These are phyloP conservation scores for Neofusicoccum sp. DNA, from an alignment of 2,329 filamentous ascomycete species.

Conservation along the genomic window DNA sequence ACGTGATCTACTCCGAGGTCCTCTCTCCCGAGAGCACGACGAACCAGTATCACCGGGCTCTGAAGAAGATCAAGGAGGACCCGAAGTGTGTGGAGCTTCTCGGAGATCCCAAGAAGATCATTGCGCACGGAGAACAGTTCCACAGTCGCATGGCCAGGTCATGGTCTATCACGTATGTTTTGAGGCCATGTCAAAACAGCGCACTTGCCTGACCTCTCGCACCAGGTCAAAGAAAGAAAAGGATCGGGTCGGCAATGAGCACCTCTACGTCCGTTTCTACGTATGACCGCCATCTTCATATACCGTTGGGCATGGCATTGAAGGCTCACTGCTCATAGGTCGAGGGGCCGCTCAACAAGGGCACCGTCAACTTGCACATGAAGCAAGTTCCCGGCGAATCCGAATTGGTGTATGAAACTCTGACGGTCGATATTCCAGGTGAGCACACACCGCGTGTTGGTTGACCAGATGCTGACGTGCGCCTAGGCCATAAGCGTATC, in stretches of 20 bases:
- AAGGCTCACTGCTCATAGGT: constrained; percentile 50
- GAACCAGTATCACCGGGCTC: constrained; percentile 82
- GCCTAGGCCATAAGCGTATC: constrained; percentile 9
- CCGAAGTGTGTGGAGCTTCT: constrained; percentile 69
- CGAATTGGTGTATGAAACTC: constrained; percentile 74
- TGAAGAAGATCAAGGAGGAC: constrained; percentile 74
- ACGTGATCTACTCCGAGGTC: constrained; percentile 38
- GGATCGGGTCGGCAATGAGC: constrained; percentile 73
- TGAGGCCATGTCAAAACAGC: constrained; percentile 43
- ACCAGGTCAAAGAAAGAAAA: constrained; percentile 62
- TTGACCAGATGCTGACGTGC: not conserved
- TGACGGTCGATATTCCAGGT: constrained; percentile 78
- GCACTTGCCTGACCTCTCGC: constrained; percentile 18
- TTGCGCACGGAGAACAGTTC: constrained; percentile 77
- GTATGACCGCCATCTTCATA: constrained; percentile 40
- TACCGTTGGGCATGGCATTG: not conserved
- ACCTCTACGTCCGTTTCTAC: constrained; percentile 76
- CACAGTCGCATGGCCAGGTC: constrained; percentile 76
- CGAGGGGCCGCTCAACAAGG: constrained; percentile 71
- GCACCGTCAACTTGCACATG: constrained; percentile 76
- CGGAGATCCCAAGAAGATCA: constrained; percentile 67
- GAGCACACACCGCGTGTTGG: constrained; percentile 28
- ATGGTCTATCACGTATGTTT: constrained; percentile 41
- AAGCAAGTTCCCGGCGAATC: constrained; percentile 62
- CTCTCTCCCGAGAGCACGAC: constrained; percentile 71